Conservation (phyloP, 148 eudicot species). For the Rheum nobile region DNA sequence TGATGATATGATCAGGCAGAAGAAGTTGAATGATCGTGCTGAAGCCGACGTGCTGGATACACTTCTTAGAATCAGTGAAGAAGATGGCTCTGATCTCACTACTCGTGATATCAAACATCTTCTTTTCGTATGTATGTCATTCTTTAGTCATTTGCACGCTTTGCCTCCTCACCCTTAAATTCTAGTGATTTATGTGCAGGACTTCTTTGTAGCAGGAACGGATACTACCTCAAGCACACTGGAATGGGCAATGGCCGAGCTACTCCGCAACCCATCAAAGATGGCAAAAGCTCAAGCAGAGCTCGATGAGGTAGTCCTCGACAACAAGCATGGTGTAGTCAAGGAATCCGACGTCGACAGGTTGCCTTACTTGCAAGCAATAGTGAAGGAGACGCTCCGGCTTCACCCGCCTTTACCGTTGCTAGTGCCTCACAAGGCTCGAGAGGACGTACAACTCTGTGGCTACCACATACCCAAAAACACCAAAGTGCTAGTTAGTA, state of each 20-base stretch:
- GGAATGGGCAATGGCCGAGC: conserved; percentile 18
- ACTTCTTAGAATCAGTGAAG: conserved; percentile 15
- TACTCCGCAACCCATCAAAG: conserved; percentile 5
- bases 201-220: conserved; percentile 11
- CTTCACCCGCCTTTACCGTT: conserved; percentile 43
- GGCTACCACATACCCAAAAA: conserved; percentile 31
- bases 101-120: conserved; percentile 23
- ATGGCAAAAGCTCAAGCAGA: conserved; percentile 13
- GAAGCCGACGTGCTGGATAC: conserved; percentile 19
- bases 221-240: conserved; percentile 11
- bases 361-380: conserved; percentile 44
- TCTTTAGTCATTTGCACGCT: no score
- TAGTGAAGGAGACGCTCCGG: conserved; percentile 41
- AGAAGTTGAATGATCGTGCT: conserved; percentile 7
- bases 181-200: background rate
- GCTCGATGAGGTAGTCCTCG: conserved; percentile 1
- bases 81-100: conserved; percentile 7
- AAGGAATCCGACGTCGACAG: conserved; percentile 20
- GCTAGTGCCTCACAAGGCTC: conserved; percentile 39
- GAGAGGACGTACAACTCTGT: conserved; percentile 18
- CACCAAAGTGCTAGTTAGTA: conserved; percentile 37
- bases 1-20: conserved; percentile 11
- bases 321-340: background rate
- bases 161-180: no score
- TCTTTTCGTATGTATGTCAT: conserved; percentile 12